phyloP scores from a whole-genome alignment of 208 protist species.

The Trypanosoma melophagium region DNA sequence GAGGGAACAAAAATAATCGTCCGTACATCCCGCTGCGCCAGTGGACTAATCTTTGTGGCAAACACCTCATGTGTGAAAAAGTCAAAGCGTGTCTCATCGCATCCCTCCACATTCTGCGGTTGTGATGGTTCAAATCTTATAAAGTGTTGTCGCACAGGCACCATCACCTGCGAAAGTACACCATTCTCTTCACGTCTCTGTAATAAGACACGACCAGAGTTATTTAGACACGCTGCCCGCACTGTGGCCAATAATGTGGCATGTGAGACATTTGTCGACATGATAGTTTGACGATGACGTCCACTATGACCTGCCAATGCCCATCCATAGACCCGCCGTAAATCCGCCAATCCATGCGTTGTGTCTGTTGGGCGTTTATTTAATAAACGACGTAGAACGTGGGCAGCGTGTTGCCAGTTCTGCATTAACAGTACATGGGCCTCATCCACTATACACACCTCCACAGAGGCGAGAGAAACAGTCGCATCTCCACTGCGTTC shows the following conservation, averaged over 20 bases:
- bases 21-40: slow-evolving; percentile 76
- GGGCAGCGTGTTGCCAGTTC: slow-evolving; percentile 95
- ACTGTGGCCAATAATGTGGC: slow-evolving; percentile 91
- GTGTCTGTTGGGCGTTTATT: slow-evolving; percentile 87
- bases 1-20: slow-evolving; percentile 92
- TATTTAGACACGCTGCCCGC: slow-evolving; percentile 62
- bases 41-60: slow-evolving; percentile 59
- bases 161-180: slow-evolving; percentile 56
- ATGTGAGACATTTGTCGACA: slow-evolving; percentile 70
- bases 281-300: slow-evolving; percentile 93
- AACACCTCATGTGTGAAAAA: slow-evolving; percentile 92
- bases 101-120: slow-evolving; percentile 30
- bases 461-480: slow-evolving; percentile 92
- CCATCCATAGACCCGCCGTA: slow-evolving; percentile 89
- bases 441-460: slow-evolving; percentile 93
- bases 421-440: slow-evolving; percentile 96
- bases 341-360: slow-evolving; percentile 76
- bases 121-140: slow-evolving; percentile 76
- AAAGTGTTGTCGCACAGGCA: slow-evolving; percentile 89
- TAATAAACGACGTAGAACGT: slow-evolving; percentile 57
- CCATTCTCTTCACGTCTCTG: slow-evolving; percentile 54
- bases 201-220: slow-evolving; percentile 69
- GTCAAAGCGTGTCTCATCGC: slow-evolving; percentile 88
- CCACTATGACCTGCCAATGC: slow-evolving; percentile 74
- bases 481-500: slow-evolving; percentile 74